Base-by-base conservation (phyloP, 805 yeast genomes). In the Yamadazyma takamatsuzukensis region DNA sequence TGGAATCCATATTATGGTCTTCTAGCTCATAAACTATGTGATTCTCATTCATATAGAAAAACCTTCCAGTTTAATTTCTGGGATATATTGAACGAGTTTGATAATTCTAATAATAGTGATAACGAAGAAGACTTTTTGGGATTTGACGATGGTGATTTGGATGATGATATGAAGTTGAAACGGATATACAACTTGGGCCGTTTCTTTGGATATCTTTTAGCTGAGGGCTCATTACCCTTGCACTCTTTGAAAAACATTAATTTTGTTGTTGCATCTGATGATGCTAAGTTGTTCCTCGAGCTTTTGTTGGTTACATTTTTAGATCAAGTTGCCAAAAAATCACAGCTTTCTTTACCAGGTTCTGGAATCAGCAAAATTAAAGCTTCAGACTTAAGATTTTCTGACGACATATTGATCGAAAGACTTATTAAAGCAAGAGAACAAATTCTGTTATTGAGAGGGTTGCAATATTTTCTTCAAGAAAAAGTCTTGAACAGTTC, bases 1-100 rank as follows among this genome's bases (percentile, higher is more conserved):
- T 89, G 83, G 64, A 93, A 93, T 51, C 97, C 97, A 2, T 93
- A 83, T 54, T 93, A 93, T 56, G 84, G 89, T 0, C 59, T 83
- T 15, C 72, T 93, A 21, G 94, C 95, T 0, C 70, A 70, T 16
- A 84, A 83, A 47, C 59, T 89, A 17, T 83, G 96, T 49, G 80
- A 79, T 18, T 74, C 76, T 15, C 95, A 87, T 46, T 67, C 78
- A 2, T 61, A 83, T 55, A 73, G 84, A 51, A 88, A 89, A 56
- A 77, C 95, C 0, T 82, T 93, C 47, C 97, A 90, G 52, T 88
- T 93, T 53, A 67, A 78, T 47, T 67, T 93, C 25, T 93, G 97
- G 97, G 96, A 93, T 55, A 70, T 78, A 27, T 48, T 89, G 12
- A 78, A 78, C 44, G 85, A 79, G 21, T 63, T 86, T 27, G 95